Conservation (phyloP, 1,139 yeast species). For the Saccharomyces hybrid region DNA sequence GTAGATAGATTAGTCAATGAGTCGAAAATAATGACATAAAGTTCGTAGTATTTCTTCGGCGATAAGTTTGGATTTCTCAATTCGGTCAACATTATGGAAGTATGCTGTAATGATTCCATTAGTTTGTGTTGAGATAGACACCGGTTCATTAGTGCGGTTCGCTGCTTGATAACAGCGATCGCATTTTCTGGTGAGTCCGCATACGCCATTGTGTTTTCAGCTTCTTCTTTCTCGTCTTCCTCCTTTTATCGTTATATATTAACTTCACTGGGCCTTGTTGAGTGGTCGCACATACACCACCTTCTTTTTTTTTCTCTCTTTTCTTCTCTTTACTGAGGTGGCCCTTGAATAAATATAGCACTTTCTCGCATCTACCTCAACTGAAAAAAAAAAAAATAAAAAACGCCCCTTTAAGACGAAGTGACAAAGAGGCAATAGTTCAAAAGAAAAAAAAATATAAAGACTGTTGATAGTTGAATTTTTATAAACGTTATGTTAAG, state of each 20-base stretch:
- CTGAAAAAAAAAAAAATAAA: not conserved
- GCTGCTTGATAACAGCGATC: conserved; percentile 47
- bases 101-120: conserved; percentile 84
- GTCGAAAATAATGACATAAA: conserved; percentile 81
- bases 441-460: not conserved
- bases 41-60: conserved; percentile 91
- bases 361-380: not conserved
- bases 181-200: conserved; percentile 27
- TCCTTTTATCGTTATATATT: not conserved
- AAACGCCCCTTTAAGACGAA: not conserved
- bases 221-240: not conserved
- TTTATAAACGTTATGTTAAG: not conserved
- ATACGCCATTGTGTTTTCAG: conserved; percentile 18
- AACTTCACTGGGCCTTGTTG: not conserved
- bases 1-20: conserved; percentile 63
- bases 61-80: conserved; percentile 66
- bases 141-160: conserved; percentile 68
- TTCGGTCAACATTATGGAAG: conserved; percentile 76
- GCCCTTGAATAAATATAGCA: not conserved
- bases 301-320: not conserved
- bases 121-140: conserved; percentile 60
- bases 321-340: not conserved
- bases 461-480: not conserved
- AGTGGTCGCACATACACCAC: not conserved
- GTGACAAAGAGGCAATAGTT: not conserved